Conservation (phyloP, 2,329 filamentous ascomycete genomes). For the Dothidotthia symphoricarpi region DNA sequence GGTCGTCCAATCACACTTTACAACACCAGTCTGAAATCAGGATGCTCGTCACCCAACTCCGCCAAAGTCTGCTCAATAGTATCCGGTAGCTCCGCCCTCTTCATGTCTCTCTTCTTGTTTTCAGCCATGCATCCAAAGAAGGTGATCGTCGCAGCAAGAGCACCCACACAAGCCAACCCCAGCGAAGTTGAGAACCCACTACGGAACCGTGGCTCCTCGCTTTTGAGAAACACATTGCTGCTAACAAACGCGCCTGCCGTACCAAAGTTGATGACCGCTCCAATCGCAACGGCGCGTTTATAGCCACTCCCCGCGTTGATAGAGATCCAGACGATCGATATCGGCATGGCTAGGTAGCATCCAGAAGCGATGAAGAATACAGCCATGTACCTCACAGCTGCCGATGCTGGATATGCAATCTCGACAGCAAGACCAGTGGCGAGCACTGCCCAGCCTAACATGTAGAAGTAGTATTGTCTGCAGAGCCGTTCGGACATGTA, state of each 20-base stretch:
- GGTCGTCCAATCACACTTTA: no score
- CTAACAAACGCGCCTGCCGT: slow-evolving; percentile 58
- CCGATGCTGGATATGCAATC: slow-evolving; percentile 38
- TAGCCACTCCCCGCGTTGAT: slow-evolving; percentile 48
- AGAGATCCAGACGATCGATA: slow-evolving; percentile 57
- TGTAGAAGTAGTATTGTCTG: slow-evolving; percentile 33
- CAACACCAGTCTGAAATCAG: slow-evolving; percentile 50
- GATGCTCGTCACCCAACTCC: slow-evolving; percentile 53
- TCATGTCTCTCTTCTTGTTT: slow-evolving; percentile 48
- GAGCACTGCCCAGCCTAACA: slow-evolving; percentile 39
- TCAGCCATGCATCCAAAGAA: slow-evolving; percentile 52
- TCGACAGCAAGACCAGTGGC: slow-evolving; percentile 53
- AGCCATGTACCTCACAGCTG: slow-evolving; percentile 51
- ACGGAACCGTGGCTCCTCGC: slow-evolving; percentile 24
- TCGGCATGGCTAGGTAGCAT: slow-evolving; percentile 57
- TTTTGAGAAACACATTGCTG: slow-evolving; percentile 35
- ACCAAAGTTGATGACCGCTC: slow-evolving; percentile 43
- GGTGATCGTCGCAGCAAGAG: slow-evolving; percentile 28
- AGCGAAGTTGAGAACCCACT: slow-evolving; percentile 33
- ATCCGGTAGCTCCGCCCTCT: slow-evolving; percentile 42
- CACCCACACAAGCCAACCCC: slow-evolving; percentile 33
- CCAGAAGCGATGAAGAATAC: slow-evolving; percentile 56
- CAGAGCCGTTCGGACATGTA: slow-evolving; percentile 28
- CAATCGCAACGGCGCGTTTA: slow-evolving; percentile 23
- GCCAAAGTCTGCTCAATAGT: slow-evolving; percentile 17